Base-by-base conservation (phyloP, 108 stramenopile species). In the Pseudonitzschia delicatissima region DNA sequence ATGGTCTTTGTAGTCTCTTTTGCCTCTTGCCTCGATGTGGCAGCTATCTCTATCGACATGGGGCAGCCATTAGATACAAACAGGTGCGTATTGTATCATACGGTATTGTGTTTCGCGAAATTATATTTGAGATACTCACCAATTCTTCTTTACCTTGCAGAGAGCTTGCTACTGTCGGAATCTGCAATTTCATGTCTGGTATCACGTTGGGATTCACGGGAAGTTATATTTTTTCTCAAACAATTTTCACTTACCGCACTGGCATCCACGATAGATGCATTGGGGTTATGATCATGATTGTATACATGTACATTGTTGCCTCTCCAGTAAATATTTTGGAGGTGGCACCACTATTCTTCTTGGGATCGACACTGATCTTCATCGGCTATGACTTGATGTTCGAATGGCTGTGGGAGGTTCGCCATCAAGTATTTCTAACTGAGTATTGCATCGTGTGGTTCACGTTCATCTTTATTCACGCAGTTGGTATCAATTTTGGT, bases 1-100 rank as follows among this genome's bases (percentile, higher is more conserved):
- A 96, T 98, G 98, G 94, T 92, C 35, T 93, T 97, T 69, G 98
- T 98, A 2, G 98, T 98, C n/a, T 94, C 94, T 1, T 98, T 98
- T 77, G 87, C 91, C 23, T 93, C 91, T 33, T 97, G 96, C 60
- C 68, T 98, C 21, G 98, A 98, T 71, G 92, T 98, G 5, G 97
- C 98, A 3, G 98, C 92, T 13, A 93, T 93, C 59, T 45, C 66
- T 9, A 90, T 93, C 81, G 88, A 93, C 42, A 93, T 86, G 92
- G 96, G 96, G 31, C 74, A 85, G 71, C 87, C 96, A 0, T 76
- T 98, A 39, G 97, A 98, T 69, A 92, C 87, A 12, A 92, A 98
- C 67, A 64, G 47, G 36, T 61, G 40, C 4, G 60, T 61, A 6
- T 4, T 26, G 8, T 25, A 31, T 32, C 17, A 31, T 21, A 34